phyloP scores from a whole-genome alignment of 768 basidiomycete species.

The Coprinopsis cinerea region DNA sequence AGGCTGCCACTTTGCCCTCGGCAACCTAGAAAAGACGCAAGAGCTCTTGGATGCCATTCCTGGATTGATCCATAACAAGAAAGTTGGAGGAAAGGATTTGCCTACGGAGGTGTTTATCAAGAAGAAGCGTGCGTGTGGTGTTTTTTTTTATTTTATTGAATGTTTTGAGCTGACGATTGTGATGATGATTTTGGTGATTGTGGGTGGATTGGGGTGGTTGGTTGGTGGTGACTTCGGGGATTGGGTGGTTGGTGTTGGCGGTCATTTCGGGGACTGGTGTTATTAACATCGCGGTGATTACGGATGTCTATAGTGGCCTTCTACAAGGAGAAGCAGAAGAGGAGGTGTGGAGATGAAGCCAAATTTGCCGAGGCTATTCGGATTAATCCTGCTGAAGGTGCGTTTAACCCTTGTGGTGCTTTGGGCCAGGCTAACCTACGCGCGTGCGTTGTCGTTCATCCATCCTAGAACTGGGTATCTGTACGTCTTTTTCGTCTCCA shows the following conservation, averaged over 20 bases:
- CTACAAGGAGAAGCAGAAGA: slow-evolving; percentile 62
- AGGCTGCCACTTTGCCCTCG: slow-evolving; percentile 61
- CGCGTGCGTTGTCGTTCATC: slow-evolving; percentile 15
- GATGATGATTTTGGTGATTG: slow-evolving; percentile 1
- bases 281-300: too few species aligned
- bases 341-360: slow-evolving; percentile 45
- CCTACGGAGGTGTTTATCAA: slow-evolving; percentile 75
- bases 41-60: slow-evolving; percentile 59
- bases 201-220: too few species aligned
- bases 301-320: too few species aligned
- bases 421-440: too few species aligned
- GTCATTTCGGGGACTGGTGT: too few species aligned
- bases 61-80: slow-evolving; percentile 49
- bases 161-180: not conserved
- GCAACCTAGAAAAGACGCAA: slow-evolving; percentile 54
- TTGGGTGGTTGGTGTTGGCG: too few species aligned
- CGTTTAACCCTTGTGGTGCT: too few species aligned
- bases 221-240: too few species aligned
- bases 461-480: slow-evolving; percentile 57
- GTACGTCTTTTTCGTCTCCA: slow-evolving; percentile 26
- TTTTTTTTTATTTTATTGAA: not conserved
- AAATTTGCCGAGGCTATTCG: slow-evolving; percentile 49
- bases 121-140: slow-evolving; percentile 54
- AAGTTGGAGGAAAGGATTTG: slow-evolving; percentile 59
- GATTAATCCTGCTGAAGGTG: slow-evolving; percentile 70